Evolutionary conservation across 805 yeast genomes (phyloP), one percentile per base, ranked within the genome.

Genomic region (Ogataea ramenticola): DNA sequence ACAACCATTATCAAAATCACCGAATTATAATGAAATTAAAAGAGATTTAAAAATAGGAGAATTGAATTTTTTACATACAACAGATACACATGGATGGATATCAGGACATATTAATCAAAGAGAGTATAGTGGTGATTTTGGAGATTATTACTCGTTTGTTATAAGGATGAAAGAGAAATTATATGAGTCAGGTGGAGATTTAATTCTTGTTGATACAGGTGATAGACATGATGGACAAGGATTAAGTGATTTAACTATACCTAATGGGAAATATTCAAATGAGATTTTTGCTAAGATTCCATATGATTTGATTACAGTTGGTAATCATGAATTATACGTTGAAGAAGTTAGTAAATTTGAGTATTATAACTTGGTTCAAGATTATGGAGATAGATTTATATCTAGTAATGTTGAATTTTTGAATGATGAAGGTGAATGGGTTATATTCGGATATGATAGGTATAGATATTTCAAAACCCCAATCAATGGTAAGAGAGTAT

Each of bases 51-150:
- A 62, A 11, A 72, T 89, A 75, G 89, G 90, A 0, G 77, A 81
- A 44, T 45, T 93, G 39, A 91, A 93, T 65, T 86, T 93, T 53
- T 55, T 91, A 22, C 98, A 91, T 56, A 90, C 98, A 1, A 93
- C 99, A 0, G 99, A 93, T 56, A 91, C 97, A 2, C 99, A 93
- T 61, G 97, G 93, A 1, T 93, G 99, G 99, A 77, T 84, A 49
- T 80, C 91, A 5, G 97, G 97, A 0, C 99, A 91, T 65, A 54
- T 78, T 34, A 80, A 81, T 51, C 97, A 90, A 60, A 70, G 74
- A 26, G 79, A 77, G 46, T 91, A 81, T 60, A 74, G 82, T 33
- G 93, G 86, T 4, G 86, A 90, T 59, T 91, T 96, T 96, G 97
- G 97, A 10, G 96, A 91, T 56, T 86, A 84, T 47, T 57, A 85